A percentile compares a stretch with the other conserved stretches of the same genome.
Evolutionary conservation across 495 filamentous ascomycete species (phyloP).

Genomic region (Neurospora tetraspora): DNA sequence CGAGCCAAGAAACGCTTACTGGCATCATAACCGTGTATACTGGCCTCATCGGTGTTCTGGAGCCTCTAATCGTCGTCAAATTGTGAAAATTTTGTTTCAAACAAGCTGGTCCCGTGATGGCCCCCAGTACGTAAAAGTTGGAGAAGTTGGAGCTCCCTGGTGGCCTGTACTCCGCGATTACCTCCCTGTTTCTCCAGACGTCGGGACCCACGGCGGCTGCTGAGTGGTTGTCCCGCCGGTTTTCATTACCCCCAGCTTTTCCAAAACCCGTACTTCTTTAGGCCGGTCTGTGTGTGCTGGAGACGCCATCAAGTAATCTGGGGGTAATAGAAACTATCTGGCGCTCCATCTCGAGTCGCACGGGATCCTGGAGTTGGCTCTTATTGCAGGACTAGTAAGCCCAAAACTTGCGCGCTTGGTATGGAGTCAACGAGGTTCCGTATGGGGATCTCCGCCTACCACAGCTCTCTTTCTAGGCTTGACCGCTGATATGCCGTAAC

Average conservation of each 20-base stretch:
- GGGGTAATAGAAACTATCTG: conserved; percentile 29
- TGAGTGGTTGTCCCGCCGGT: conserved; percentile 13
- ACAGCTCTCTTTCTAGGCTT: neutral
- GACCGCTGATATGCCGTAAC: conserved; percentile 15
- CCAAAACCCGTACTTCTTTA: conserved; percentile 1
- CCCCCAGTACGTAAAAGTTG: conserved; percentile 20
- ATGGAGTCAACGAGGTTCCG: neutral
- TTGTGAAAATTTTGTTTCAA: conserved; percentile 3
- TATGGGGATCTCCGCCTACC: neutral
- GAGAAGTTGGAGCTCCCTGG: neutral
- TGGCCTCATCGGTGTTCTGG: conserved; percentile 9
- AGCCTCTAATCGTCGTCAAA: conserved; percentile 4
- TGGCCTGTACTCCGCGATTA: neutral
- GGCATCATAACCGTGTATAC: conserved; percentile 10
- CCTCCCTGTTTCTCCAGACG: neutral
- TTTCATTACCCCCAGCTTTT: conserved; percentile 18
- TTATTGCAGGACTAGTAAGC: neutral
- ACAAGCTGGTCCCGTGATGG: conserved; percentile 19
- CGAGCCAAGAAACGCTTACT: neutral
- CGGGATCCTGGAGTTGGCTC: conserved; percentile 6
- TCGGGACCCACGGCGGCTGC: neutral
- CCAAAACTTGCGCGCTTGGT: neutral
- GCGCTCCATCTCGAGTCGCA: conserved; percentile 10
- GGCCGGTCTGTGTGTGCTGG: conserved; percentile 8
- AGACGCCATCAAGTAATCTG: conserved; percentile 27